Evolutionary conservation across 2,329 filamentous ascomycete species (phyloP).

Genomic region (Hymenoscyphus linearis): DNA sequence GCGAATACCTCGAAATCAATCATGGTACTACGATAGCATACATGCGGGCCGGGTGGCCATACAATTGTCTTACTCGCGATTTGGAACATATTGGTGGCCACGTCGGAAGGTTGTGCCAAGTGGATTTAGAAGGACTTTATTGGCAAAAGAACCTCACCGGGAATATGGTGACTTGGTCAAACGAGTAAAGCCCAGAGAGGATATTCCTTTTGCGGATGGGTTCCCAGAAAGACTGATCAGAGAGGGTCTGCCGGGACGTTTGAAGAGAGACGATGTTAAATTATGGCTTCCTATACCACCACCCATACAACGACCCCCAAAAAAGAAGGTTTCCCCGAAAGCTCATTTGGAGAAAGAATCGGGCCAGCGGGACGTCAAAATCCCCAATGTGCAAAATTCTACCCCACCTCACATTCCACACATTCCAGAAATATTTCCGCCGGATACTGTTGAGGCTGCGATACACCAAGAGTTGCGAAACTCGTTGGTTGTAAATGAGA

Average conservation of each 20-base stretch:
- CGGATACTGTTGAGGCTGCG: background rate
- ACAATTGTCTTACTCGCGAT: conserved; percentile 15
- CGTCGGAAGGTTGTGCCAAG: conserved; percentile 17
- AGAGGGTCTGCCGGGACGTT: conserved; percentile 10
- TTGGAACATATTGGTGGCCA: conserved; percentile 27
- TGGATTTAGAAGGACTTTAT: background rate
- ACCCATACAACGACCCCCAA: background rate
- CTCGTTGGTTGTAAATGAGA: background rate
- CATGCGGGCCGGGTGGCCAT: conserved; percentile 39
- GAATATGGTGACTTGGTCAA: background rate
- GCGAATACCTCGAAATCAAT: conserved; percentile 37
- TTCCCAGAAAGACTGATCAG: conserved; percentile 11
- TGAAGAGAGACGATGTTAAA: conserved; percentile 6
- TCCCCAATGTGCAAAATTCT: background rate
- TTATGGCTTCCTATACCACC: conserved; percentile 29
- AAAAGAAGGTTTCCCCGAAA: background rate
- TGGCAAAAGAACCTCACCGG: background rate
- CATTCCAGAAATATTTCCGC: background rate
- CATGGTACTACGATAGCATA: conserved; percentile 38
- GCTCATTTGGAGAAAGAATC: background rate
- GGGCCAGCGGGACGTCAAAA: background rate
- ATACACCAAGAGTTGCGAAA: background rate
- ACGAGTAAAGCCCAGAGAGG: background rate
- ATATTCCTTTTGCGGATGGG: conserved; percentile 11
- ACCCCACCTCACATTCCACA: background rate